Conservation (phyloP, 2,329 filamentous ascomycete species). For the Acrocalymma vagum region DNA sequence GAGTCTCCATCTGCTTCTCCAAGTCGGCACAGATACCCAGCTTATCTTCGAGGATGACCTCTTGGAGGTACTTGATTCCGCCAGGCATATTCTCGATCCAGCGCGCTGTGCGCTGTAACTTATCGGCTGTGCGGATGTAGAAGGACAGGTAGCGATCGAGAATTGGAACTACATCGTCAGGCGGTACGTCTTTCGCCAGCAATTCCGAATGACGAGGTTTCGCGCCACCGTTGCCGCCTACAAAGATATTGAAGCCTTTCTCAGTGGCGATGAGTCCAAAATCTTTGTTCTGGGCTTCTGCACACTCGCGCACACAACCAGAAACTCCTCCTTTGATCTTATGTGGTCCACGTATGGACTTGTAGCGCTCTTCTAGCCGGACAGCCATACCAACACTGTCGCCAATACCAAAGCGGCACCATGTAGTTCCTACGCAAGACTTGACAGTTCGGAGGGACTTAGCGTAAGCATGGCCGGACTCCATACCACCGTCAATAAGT, state of each 20-base stretch:
- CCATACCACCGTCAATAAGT: slow-evolving; percentile 84
- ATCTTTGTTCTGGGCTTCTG: slow-evolving; percentile 92
- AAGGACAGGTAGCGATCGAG: slow-evolving; percentile 91
- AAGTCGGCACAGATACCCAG: slow-evolving; percentile 85
- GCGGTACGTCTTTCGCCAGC: slow-evolving; percentile 84
- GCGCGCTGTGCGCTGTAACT: slow-evolving; percentile 84
- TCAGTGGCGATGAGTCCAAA: slow-evolving; percentile 93
- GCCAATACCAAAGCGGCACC: slow-evolving; percentile 88
- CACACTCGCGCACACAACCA: slow-evolving; percentile 91
- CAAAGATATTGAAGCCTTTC: slow-evolving; percentile 92
- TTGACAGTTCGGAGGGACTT: slow-evolving; percentile 91
- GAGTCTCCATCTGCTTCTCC: slow-evolving; percentile 85
- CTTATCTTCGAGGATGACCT: slow-evolving; percentile 85
- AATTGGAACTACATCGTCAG: slow-evolving; percentile 82
- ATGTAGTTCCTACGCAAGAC: slow-evolving; percentile 89
- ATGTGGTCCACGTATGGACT: slow-evolving; percentile 86
- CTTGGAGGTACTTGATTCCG: slow-evolving; percentile 81
- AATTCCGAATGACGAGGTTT: slow-evolving; percentile 84
- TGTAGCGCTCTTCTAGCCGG: slow-evolving; percentile 87
- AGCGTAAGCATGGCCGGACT: slow-evolving; percentile 89
- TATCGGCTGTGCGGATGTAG: slow-evolving; percentile 92
- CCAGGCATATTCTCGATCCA: slow-evolving; percentile 88
- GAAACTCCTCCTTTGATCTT: slow-evolving; percentile 92
- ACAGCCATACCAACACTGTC: slow-evolving; percentile 93
- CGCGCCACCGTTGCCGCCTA: slow-evolving; percentile 88